phyloP scores from a whole-genome alignment of 371 early-diverging fungal species.

The Saksenaea vasiformis region DNA sequence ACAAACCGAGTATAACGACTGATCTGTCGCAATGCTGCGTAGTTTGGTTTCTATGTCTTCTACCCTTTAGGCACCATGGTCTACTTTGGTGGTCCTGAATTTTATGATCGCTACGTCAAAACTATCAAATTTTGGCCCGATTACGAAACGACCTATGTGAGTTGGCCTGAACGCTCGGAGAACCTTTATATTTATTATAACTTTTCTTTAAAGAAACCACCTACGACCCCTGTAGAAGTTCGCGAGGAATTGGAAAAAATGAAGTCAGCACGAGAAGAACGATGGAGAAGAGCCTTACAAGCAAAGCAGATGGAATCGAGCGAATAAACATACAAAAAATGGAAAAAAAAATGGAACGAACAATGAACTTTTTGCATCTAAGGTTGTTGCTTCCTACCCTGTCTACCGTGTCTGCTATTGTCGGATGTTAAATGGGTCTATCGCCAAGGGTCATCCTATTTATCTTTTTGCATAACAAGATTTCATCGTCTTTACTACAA shows the following conservation, averaged over 20 bases:
- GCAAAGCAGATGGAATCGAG: conserved; percentile 11
- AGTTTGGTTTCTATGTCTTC: conserved; percentile 61
- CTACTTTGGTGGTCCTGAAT: conserved; percentile 58
- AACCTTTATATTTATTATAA: neutral
- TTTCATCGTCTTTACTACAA: too few species aligned
- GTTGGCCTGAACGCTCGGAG: neutral
- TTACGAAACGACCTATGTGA: conserved; percentile 45
- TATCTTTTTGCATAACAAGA: too few species aligned
- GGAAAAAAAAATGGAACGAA: neutral
- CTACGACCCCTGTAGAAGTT: conserved; percentile 48
- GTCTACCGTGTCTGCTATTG: too few species aligned
- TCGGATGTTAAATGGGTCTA: too few species aligned
- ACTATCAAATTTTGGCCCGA: conserved; percentile 57
- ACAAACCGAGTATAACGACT: neutral
- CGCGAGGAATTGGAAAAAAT: conserved; percentile 37
- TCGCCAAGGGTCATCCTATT: too few species aligned
- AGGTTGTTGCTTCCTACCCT: too few species aligned
- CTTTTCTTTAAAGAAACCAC: conserved; percentile 39
- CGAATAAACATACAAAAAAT: neutral
- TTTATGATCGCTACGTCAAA: conserved; percentile 52
- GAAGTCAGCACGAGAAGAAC: conserved; percentile 48
- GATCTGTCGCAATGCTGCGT: neutral
- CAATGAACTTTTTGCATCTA: too few species aligned
- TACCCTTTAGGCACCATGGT: conserved; percentile 56
- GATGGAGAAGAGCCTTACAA: conserved; percentile 44